A percentile compares a stretch with the other conserved stretches of the same genome.
phyloP scores from a whole-genome alignment of 495 filamentous ascomycete species.

The Letharia lupina region DNA sequence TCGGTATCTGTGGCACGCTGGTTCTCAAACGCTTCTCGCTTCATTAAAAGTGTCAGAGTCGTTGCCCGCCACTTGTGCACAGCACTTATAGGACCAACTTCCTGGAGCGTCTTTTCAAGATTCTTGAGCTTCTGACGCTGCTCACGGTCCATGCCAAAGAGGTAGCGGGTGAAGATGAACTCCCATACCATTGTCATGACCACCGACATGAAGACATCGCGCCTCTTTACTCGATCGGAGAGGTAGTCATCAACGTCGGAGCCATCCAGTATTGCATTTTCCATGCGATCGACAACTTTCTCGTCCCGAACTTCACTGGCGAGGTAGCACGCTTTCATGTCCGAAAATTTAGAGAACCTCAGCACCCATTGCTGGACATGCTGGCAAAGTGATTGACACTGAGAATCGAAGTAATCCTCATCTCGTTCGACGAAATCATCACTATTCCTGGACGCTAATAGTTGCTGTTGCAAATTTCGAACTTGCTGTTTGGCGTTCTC shows the following conservation, averaged over 20 bases:
- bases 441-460: conserved; percentile 55
- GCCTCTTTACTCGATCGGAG: conserved; percentile 71
- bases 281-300: conserved; percentile 81
- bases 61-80: conserved; percentile 94
- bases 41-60: conserved; percentile 78
- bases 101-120: conserved; percentile 80
- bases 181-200: conserved; percentile 98
- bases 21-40: conserved; percentile 59
- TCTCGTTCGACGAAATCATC: conserved; percentile 76
- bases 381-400: conserved; percentile 87
- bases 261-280: conserved; percentile 88
- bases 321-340: conserved; percentile 71
- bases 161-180: conserved; percentile 91
- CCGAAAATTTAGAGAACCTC: conserved; percentile 92
- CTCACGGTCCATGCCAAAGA: conserved; percentile 96
- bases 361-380: conserved; percentile 94
- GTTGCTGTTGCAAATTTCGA: conserved; percentile 71
- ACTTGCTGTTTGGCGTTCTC: conserved; percentile 71
- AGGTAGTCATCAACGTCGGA: conserved; percentile 82
- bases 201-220: conserved; percentile 93
- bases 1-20: conserved; percentile 82
- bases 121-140: conserved; percentile 94
- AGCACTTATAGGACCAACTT: conserved; percentile 72
- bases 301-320: conserved; percentile 74
- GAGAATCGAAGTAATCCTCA: conserved; percentile 87